Conservation (phyloP, 352 stramenopile genomes). For the Phytopythium boreale region DNA sequence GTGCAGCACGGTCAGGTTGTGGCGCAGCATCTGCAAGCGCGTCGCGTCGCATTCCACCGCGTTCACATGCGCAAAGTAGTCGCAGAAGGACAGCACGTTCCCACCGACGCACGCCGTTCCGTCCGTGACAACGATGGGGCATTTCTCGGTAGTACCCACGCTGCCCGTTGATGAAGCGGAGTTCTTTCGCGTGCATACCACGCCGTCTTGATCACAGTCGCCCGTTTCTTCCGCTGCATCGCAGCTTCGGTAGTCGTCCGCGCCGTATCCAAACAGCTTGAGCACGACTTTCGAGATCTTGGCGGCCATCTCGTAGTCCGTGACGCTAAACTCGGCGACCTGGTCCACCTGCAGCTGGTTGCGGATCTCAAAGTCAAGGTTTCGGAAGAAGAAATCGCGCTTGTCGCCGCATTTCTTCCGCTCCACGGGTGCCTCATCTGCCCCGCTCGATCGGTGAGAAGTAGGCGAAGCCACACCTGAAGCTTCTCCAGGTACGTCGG, state of each 20-base stretch:
- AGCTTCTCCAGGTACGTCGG: background rate
- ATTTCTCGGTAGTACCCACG: constrained; percentile 21
- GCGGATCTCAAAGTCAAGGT: constrained; percentile 63
- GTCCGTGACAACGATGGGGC: constrained; percentile 58
- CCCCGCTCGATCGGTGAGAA: constrained; percentile 1
- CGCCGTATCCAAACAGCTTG: constrained; percentile 28
- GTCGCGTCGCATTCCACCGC: constrained; percentile 66
- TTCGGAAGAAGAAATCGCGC: constrained; percentile 82
- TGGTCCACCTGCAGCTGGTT: constrained; percentile 73
- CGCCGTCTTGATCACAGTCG: constrained; percentile 14
- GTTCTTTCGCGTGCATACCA: background rate
- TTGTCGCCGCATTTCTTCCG: constrained; percentile 71
- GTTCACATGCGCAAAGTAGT: constrained; percentile 73
- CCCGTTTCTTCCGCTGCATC: background rate
- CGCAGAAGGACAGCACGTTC: constrained; percentile 80
- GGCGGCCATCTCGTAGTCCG: constrained; percentile 72
- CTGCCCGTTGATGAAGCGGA: background rate
- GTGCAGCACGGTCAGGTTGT: constrained; percentile 63
- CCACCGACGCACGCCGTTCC: constrained; percentile 78
- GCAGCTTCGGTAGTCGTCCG: constrained; percentile 10
- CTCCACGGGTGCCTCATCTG: background rate
- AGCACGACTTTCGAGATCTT: constrained; percentile 71
- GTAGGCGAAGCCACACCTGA: constrained; percentile 20
- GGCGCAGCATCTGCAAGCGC: constrained; percentile 65
- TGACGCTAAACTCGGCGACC: constrained; percentile 76